Evolutionary conservation across 306 rosid genomes (phyloP).

Genomic region (Neltuma alba): DNA sequence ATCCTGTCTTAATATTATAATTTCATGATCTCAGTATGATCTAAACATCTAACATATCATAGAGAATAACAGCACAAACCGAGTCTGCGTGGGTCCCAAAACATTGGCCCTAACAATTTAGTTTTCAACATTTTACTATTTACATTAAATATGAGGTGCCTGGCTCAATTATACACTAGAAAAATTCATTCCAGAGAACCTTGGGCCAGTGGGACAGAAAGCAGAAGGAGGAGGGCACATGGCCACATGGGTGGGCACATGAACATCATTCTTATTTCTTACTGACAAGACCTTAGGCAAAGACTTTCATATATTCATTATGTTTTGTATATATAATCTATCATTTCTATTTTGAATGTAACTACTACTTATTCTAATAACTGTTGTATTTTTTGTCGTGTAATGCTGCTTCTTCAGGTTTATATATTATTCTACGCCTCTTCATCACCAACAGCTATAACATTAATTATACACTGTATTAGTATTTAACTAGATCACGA

Average conservation of each 20-base stretch:
- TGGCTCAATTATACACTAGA: not conserved
- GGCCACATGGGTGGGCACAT: constrained; percentile 66
- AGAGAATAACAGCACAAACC: no score
- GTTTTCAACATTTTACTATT: no score
- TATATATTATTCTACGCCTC: not conserved
- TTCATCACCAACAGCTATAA: not conserved
- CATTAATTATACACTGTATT: not conserved
- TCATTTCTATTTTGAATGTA: not conserved
- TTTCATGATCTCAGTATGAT: no score
- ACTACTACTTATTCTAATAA: not conserved
- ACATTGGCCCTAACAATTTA: no score
- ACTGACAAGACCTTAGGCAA: constrained; percentile 40
- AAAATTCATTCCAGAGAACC: not conserved
- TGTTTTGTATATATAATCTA: not conserved
- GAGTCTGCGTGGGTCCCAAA: no score
- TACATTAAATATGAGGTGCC: no score
- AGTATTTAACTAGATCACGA: not conserved
- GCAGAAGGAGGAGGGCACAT: constrained; percentile 42
- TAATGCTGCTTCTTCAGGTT: not conserved
- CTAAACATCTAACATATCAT: no score
- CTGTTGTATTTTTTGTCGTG: not conserved
- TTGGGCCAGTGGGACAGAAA: not conserved
- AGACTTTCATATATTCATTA: not conserved
- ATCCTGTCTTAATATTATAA: no score
- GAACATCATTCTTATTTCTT: constrained; percentile 30